phyloP scores from a whole-genome alignment of 73 alveolate species.

The Diophrys appendiculata region DNA sequence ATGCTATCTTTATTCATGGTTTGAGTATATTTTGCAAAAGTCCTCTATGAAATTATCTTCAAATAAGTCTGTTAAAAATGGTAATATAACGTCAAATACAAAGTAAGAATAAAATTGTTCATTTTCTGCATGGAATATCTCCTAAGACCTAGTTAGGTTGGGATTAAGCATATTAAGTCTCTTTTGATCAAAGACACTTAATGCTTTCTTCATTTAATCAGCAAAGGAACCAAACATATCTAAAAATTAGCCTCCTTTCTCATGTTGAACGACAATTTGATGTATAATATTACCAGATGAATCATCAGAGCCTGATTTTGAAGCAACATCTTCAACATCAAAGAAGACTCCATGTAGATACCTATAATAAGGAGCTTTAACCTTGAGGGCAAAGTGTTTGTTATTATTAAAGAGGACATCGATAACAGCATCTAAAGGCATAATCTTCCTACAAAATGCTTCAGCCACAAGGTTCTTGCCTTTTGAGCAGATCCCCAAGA shows the following conservation, averaged over 20 bases:
- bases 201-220: background rate
- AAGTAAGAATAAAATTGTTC: background rate
- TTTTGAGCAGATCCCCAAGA: slow-evolving; percentile 6
- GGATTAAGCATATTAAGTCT: background rate
- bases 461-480: slow-evolving; percentile 8
- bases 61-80: slow-evolving; percentile 9
- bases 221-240: background rate
- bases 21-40: background rate
- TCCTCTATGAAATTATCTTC: background rate
- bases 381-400: background rate
- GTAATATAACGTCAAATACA: slow-evolving; percentile 9
- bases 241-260: background rate
- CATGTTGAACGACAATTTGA: background rate
- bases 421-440: slow-evolving; percentile 5
- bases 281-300: background rate
- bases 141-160: background rate
- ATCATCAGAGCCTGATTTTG: background rate
- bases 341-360: slow-evolving; percentile 10
- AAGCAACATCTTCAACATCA: background rate
- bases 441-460: background rate
- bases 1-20: background rate
- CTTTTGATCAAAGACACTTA: background rate
- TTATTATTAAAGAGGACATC: background rate
- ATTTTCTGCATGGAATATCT: background rate
- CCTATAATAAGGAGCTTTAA: background rate